These are phyloP conservation scores for Neurospora sp. DNA, from an alignment of 495 filamentous ascomycete species.

Conservation along the genomic window DNA sequence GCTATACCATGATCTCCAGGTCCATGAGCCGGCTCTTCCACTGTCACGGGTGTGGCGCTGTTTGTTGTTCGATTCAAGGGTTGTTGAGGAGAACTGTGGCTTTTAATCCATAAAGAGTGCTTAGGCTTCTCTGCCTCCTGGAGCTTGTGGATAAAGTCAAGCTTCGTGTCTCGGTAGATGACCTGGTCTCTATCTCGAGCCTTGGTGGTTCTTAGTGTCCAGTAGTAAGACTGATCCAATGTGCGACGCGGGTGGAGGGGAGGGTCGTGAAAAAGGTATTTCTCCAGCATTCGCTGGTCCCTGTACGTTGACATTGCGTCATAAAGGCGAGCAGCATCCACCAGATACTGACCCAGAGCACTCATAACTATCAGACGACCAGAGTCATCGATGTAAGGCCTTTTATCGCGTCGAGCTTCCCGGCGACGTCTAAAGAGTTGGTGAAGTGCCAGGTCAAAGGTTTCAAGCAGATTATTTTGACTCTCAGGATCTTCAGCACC, in stretches of 20 bases:
- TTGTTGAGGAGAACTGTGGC: neutral
- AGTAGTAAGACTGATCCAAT: conserved; percentile 60
- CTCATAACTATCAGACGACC: conserved; percentile 21
- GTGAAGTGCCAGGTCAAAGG: neutral
- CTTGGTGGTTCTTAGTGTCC: conserved; percentile 48
- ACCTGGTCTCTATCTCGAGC: conserved; percentile 58
- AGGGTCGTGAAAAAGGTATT: conserved; percentile 43
- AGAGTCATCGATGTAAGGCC: conserved; percentile 3
- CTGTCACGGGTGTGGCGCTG: neutral
- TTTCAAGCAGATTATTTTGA: neutral
- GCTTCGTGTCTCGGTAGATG: conserved; percentile 39
- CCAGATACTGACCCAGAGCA: conserved; percentile 24
- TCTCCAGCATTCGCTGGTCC: conserved; percentile 51
- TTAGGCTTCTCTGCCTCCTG: conserved; percentile 9
- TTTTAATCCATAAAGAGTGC: neutral
- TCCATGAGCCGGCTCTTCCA: neutral
- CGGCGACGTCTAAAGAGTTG: neutral
- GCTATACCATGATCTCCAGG: neutral
- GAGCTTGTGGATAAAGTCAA: neutral
- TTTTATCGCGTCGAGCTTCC: neutral
- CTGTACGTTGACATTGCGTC: conserved; percentile 31
- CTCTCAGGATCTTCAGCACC: neutral
- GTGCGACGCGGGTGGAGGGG: conserved; percentile 60
- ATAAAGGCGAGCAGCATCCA: conserved; percentile 27
- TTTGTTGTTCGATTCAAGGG: neutral